Percentiles rank a stretch among this genome's conserved stretches.
Evolutionary conservation across 192 early-diverging fungal genomes (phyloP).

Genomic region (Entophlyctis luteolus): DNA sequence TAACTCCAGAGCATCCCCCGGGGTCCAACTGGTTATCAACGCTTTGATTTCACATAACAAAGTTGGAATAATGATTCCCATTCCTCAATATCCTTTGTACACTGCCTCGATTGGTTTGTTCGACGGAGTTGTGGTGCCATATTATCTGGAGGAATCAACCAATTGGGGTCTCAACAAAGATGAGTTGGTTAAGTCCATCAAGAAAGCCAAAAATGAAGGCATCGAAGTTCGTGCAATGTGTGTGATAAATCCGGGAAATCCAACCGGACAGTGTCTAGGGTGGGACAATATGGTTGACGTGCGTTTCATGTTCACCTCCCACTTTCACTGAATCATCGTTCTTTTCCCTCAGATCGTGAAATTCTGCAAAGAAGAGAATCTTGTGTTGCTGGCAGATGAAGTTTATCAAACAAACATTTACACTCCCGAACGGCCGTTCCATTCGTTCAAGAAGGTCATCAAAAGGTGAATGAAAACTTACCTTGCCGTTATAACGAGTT

Average conservation of each 20-base stretch:
- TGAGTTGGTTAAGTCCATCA: conserved; percentile 64
- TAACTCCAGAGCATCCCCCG: conserved; percentile 71
- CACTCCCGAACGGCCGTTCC: conserved; percentile 77
- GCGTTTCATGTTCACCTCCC: too few relatives aligned
- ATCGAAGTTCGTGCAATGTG: conserved; percentile 88
- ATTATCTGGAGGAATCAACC: conserved; percentile 85
- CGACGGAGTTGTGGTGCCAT: conserved; percentile 83
- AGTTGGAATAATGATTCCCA: conserved; percentile 97
- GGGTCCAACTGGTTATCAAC: conserved; percentile 88
- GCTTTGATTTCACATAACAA: conserved; percentile 70
- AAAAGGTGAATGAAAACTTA: conserved; percentile 37
- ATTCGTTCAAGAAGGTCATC: conserved; percentile 94
- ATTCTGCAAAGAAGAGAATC: conserved; percentile 76
- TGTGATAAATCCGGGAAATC: conserved; percentile 99
- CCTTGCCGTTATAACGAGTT: neutral
- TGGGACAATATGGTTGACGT: conserved; percentile 78
- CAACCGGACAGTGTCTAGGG: conserved; percentile 87
- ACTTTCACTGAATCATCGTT: too few relatives aligned
- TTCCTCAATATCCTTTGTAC: conserved; percentile 98
- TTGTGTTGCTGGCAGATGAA: conserved; percentile 93
- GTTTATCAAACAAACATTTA: conserved; percentile 98
- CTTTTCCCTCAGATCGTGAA: conserved; percentile 65
- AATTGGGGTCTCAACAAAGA: conserved; percentile 68
- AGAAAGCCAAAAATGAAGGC: conserved; percentile 63
- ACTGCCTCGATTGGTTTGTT: conserved; percentile 84